Evolutionary conservation across 306 rosid species (phyloP).

Genomic region (Psophocarpus tetragonolobus): DNA sequence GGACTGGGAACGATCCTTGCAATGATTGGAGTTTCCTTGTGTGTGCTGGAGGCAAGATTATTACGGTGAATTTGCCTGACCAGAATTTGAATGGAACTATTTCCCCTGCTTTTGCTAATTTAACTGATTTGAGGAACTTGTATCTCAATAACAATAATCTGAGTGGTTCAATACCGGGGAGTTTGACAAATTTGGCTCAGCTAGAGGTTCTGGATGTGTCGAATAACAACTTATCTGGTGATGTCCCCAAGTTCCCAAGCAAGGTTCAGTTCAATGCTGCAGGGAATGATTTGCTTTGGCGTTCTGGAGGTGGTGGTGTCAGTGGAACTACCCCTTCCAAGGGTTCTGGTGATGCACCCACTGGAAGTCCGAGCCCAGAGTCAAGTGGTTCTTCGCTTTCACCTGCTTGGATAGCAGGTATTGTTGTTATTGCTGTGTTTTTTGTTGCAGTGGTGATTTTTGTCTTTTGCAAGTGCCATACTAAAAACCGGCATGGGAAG

Average conservation of each 20-base stretch:
- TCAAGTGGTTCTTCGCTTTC: neutral
- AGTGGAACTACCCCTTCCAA: constrained; percentile 30
- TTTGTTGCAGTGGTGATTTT: constrained; percentile 56
- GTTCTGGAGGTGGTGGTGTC: constrained; percentile 44
- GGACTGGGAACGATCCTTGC: constrained; percentile 62
- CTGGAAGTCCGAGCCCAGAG: neutral
- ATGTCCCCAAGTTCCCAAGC: constrained; percentile 53
- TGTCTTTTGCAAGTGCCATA: constrained; percentile 61
- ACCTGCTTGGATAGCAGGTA: neutral
- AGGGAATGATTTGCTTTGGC: constrained; percentile 65
- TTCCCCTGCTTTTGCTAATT: constrained; percentile 65
- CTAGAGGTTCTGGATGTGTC: constrained; percentile 65
- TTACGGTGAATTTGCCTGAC: constrained; percentile 44
- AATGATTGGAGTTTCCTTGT: constrained; percentile 37
- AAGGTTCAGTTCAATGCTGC: constrained; percentile 41
- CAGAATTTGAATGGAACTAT: constrained; percentile 54
- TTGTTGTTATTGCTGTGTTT: neutral
- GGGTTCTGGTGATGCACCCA: neutral
- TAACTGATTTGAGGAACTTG: constrained; percentile 56
- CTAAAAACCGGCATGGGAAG: constrained; percentile 48
- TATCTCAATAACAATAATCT: constrained; percentile 47
- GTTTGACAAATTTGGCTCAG: constrained; percentile 46
- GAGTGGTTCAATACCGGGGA: constrained; percentile 56
- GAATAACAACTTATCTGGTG: constrained; percentile 59
- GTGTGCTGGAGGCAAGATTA: constrained; percentile 48